Percentiles rank a stretch among this genome's conserved stretches.
These are phyloP conservation scores for Arabidopsis lyrata DNA, from an alignment of 441 rosid genomes.

Conservation along the genomic window DNA sequence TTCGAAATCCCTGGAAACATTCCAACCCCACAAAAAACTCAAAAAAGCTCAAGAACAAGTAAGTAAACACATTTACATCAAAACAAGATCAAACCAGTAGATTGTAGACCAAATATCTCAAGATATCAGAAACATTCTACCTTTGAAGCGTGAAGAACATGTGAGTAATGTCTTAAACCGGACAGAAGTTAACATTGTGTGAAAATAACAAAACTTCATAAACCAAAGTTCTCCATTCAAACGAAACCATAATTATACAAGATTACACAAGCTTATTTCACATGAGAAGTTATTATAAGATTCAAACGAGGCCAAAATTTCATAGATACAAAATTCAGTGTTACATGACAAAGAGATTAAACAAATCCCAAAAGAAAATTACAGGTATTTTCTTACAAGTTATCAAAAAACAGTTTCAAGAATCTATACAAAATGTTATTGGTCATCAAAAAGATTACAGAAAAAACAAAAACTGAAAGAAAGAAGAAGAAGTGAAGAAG, in stretches of 20 bases:
- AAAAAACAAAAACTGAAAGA: neutral
- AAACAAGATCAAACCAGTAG: slow-evolving; percentile 7
- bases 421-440: slow-evolving; percentile 24
- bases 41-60: slow-evolving; percentile 38
- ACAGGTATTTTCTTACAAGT: slow-evolving; percentile 31
- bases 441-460: slow-evolving; percentile 8
- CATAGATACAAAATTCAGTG: slow-evolving; percentile 11
- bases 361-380: slow-evolving; percentile 25
- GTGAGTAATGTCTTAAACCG: neutral
- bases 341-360: slow-evolving; percentile 25
- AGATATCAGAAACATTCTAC: neutral
- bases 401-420: slow-evolving; percentile 21
- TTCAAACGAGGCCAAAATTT: slow-evolving; percentile 9
- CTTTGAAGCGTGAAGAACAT: slow-evolving; percentile 2
- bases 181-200: neutral
- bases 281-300: slow-evolving; percentile 8
- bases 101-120: neutral
- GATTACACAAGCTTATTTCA: slow-evolving; percentile 15
- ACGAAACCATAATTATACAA: slow-evolving; percentile 26
- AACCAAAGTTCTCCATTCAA: neutral
- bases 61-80: slow-evolving; percentile 29
- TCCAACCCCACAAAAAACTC: slow-evolving; percentile 44
- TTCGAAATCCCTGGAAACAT: slow-evolving; percentile 85
- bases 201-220: slow-evolving; percentile 10
- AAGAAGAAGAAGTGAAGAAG: neutral